Evolutionary conservation across 805 yeast species (phyloP), one percentile per base, ranked within the genome.

Genomic region (Yamadazyma insecticola): DNA sequence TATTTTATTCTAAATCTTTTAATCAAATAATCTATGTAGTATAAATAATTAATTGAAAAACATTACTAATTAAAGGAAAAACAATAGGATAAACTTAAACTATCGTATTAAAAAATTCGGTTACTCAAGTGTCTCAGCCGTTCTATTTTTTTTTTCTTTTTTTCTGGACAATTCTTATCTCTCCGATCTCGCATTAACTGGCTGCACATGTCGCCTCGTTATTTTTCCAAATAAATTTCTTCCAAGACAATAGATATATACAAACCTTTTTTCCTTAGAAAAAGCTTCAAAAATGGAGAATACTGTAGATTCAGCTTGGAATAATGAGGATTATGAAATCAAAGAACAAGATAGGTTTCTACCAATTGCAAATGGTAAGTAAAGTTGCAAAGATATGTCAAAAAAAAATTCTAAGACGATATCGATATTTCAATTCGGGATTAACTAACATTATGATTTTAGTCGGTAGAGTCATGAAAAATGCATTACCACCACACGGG

Each of bases 401-500:
- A 11, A 22, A 13, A n/a, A n/a, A n/a, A 16, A 14, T 6, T 6
- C 15, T 23, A 23, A 13, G 32, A 14, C n/a, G n/a, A 5, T 17
- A 19, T 4, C 20, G 5, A 8, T 16, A 14, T 15, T 6, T 13
- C 6, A 16, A 13, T n/a, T 15, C 16, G 6, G 6, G 15, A 11
- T 6, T 18, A 18, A 14, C 9, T 36, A 43, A 37, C 35, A 37
- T 37, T 39, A 6, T 29, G 12, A 4, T 16, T 20, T n/a, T 28
- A 64, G 73, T 76, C 37, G 81, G 82, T n/a, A 62, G 90, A 31
- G 73, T 83, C 30, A 83, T 82, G 90, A 83, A 83, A 48, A 67
- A 60, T 34, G 81, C 90, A 2, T 59, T 82, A 18, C 90, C 92
- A 3, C 59, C 68, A 9, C 76, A 79, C 22, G 90, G 89, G 8